phyloP scores from a whole-genome alignment of 495 filamentous ascomycete genomes.

The Penicillium desertorum region DNA sequence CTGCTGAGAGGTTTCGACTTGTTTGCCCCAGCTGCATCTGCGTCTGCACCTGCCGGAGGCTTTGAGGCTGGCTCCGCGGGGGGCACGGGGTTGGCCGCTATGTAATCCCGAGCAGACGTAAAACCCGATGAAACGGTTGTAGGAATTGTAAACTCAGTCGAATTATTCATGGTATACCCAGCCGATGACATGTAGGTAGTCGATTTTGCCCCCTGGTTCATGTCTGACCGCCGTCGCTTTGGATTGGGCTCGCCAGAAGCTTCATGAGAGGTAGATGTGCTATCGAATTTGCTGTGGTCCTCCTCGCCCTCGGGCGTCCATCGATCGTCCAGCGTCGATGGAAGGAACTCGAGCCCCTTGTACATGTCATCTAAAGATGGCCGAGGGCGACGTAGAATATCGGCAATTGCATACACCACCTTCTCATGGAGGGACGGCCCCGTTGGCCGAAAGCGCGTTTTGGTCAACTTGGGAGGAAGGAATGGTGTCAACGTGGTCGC shows the following conservation, averaged over 20 bases:
- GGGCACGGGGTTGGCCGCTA: constrained; percentile 26
- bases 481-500: constrained; percentile 62
- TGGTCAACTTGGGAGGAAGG: constrained; percentile 50
- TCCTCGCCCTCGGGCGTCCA: constrained; percentile 63
- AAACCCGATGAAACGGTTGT: constrained; percentile 41
- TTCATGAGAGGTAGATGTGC: constrained; percentile 17
- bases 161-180: constrained; percentile 30
- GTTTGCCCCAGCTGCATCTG: constrained; percentile 11
- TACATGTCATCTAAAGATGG: constrained; percentile 53
- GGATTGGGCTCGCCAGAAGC: constrained; percentile 27
- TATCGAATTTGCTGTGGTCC: constrained; percentile 36
- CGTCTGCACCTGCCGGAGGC: background rate
- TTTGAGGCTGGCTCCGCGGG: constrained; percentile 7
- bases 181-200: constrained; percentile 28
- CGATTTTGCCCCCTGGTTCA: constrained; percentile 23
- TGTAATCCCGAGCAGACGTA: constrained; percentile 46
- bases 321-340: constrained; percentile 60
- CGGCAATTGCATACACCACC: constrained; percentile 58
- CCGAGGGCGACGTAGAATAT: constrained; percentile 59
- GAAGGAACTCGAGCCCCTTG: constrained; percentile 39
- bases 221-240: constrained; percentile 40
- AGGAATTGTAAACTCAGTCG: constrained; percentile 35
- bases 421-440: constrained; percentile 58
- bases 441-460: constrained; percentile 50
- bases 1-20: constrained; percentile 23